Base-by-base conservation (phyloP, 2,329 filamentous ascomycete species). In the Aspergillus tubingensis region DNA sequence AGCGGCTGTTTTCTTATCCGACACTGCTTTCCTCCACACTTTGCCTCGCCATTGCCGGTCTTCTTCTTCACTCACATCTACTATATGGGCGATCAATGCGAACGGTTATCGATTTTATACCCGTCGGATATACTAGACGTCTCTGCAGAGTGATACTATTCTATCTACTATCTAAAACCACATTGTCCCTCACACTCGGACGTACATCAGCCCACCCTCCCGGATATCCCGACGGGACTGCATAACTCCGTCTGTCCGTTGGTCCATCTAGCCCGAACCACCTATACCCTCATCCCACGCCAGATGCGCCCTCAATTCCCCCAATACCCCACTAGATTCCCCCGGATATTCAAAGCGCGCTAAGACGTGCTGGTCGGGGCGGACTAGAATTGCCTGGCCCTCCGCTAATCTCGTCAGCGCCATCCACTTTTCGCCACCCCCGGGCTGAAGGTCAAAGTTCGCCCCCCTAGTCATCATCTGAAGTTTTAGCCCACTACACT, bases 321-420 rank as follows among this genome's bases (percentile, higher is more conserved):
- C 36, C 21, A 59, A 19, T 6, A 61, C 19, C 32, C 25, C 51
- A n/a, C 19, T 32, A 19, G 19, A 10, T 55, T 53, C 36, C 15
- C 36, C 13, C 4, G 50, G 36, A 43, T 17, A 13, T 10, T 57
- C 41, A n/a, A 67, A 64, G 6, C 39, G 59, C 3, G 58, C 39
- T 61, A 72, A 66, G 55, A 78, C 71, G 57, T 79, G 76, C 56
- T 79, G 76, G 59, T 79, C 77, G 3, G 77, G 77, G n/a, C 76
- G 66, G 11, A 79, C 64, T 3, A 79, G 54, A 5, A 74, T 60
- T 0, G 70, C 75, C 13, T 68, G 65, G 6, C 68, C 69, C 3
- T 66, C 54, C 5, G 55, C 39, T 6, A 77, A 54, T 1, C 61
- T 58, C 44, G 69, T 65, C 3, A 65, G 61, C 3, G 64, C 56